Base-by-base conservation (phyloP, 176 grass and related monocot species). In the Cenchrus fungigraminus region DNA sequence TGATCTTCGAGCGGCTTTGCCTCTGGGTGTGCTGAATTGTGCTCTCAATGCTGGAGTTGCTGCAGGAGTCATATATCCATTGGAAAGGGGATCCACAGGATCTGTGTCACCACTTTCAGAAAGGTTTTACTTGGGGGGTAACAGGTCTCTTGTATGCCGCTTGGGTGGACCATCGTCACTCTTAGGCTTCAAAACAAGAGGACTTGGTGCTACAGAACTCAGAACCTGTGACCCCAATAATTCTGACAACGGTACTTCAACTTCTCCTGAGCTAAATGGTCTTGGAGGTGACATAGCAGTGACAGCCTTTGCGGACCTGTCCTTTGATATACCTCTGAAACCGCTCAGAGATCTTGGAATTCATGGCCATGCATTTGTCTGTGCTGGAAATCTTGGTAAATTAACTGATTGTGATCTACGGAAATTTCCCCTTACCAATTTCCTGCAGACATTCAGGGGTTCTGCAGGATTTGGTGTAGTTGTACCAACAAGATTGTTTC, bases 321-420 rank as follows among this genome's bases (percentile, higher is more conserved):
- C 93, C 37, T 98, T 95, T 87, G 96, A 98, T 93, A 81, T 95
- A 65, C 96, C 96, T 53, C 63, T 94, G 68, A 95, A 85, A 73
- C 43, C 86, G 0, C 92, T 95, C 62, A 94, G 81, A 89, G 91
- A 93, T 4, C 61, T 92, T 22, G 96, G 91, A 73, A 91, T 98
- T 80, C 91, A 98, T 82, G 89, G 91, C 17, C 93, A 98, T 91
- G 77, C 86, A 29, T 95, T 95, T 86, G 43, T 89, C 52, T 92
- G 86, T 76, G 90, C 93, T 83, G 89, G 96, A 32, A 98, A 92
- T 85, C 80, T 95, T 74, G 89, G 83, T 28, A 91, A 89, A 56
- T 40, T 95, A 79, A 66, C 85, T 5, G 91, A 88, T 7, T 65
- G 5, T 79, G 91, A 93, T 79, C 55, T 93, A 10, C 74, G 65